phyloP scores from a whole-genome alignment of 1,284 basidiomycete genomes.

The Ceratobasidium sp. region DNA sequence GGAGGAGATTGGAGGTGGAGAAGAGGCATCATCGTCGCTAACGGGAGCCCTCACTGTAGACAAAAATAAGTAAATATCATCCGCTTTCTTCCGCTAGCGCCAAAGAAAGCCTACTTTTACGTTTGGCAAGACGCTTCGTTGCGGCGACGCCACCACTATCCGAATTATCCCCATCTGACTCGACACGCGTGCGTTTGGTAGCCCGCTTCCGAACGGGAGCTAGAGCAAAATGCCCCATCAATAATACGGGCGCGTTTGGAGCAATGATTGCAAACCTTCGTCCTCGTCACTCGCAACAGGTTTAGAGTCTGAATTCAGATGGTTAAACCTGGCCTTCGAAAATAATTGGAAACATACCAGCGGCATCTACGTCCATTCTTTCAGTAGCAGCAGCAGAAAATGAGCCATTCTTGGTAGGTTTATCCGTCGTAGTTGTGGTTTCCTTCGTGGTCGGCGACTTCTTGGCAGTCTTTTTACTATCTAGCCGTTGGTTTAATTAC shows the following conservation, averaged over 20 bases:
- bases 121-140: constrained; percentile 12
- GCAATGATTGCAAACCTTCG: constrained; percentile 44
- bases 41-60: constrained; percentile 8
- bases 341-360: neutral
- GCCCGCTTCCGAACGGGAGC: constrained; percentile 24
- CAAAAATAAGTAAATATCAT: too few species aligned
- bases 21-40: constrained; percentile 2
- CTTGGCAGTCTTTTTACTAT: neutral
- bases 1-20: constrained; percentile 35
- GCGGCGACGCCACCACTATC: constrained; percentile 10
- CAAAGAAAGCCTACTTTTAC: constrained; percentile 20
- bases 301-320: constrained; percentile 51
- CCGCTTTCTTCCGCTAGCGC: too few species aligned
- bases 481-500: neutral
- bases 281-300: constrained; percentile 69
- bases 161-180: constrained; percentile 12
- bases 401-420: constrained; percentile 40
- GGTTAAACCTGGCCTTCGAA: neutral
- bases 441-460: neutral
- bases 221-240: neutral
- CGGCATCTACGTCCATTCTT: constrained; percentile 33
- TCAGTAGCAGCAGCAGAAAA: constrained; percentile 14
- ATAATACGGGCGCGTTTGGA: too few species aligned
- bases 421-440: constrained; percentile 26
- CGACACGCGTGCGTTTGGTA: constrained; percentile 19